phyloP scores from a whole-genome alignment of 345 rosid species.

The Eucalyptus shirleyi region DNA sequence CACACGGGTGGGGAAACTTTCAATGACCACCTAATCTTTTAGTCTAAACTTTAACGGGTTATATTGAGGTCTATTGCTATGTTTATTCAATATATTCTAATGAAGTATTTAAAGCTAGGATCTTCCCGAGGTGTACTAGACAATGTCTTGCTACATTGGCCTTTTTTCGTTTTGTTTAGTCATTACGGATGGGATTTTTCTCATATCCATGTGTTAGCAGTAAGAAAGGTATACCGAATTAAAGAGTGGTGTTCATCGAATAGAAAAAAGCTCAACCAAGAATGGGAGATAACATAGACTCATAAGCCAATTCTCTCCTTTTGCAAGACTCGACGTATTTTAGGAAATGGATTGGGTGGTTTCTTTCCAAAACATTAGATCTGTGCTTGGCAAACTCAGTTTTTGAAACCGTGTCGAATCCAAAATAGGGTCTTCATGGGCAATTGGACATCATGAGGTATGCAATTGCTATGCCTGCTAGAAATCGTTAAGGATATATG shows the following conservation, averaged over 20 bases:
- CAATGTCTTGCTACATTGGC: not conserved
- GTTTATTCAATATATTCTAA: not conserved
- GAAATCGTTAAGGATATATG: not conserved
- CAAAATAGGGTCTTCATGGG: not conserved
- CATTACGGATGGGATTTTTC: not conserved
- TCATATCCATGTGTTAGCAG: not conserved
- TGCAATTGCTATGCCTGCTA: not conserved
- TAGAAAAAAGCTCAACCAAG: not conserved
- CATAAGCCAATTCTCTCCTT: not conserved
- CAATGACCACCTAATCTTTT: not conserved
- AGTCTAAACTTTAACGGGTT: not conserved
- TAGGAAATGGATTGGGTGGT: not conserved
- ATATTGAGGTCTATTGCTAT: not conserved
- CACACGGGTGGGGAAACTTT: not conserved
- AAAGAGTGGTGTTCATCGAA: not conserved
- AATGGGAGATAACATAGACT: not conserved
- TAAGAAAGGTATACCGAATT: not conserved
- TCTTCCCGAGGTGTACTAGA: not conserved
- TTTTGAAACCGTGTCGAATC: not conserved
- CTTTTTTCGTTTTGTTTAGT: not conserved
- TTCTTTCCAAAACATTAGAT: not conserved
- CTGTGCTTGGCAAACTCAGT: not conserved
- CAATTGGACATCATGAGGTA: not conserved
- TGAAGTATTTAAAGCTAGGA: not conserved
- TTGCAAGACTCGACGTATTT: not conserved